Conservation (phyloP, 352 stramenopile genomes). For the Albugo candida region DNA sequence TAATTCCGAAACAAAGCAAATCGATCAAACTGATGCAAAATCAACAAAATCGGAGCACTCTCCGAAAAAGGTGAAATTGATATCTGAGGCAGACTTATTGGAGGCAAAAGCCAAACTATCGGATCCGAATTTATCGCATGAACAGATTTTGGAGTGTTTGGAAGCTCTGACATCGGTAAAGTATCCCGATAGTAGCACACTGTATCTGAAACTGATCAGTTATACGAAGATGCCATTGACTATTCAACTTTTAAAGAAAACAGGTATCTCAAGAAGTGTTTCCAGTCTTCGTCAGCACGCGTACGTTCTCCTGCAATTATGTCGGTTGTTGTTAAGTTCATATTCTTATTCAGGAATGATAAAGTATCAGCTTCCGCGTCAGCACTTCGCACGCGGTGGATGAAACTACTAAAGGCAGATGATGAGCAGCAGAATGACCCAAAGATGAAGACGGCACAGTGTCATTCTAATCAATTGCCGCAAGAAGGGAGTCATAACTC, state of each 20-base stretch:
- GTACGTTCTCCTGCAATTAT: conserved; percentile 15
- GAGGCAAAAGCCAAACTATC: conserved; percentile 35
- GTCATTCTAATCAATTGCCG: neutral
- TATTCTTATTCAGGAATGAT: conserved; percentile 8
- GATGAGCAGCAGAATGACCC: conserved; percentile 8
- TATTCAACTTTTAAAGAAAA: conserved; percentile 45
- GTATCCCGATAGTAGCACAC: too few species aligned
- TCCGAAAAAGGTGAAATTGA: too few species aligned
- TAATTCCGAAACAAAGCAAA: neutral
- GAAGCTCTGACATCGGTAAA: conserved; percentile 29
- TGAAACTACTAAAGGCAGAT: conserved; percentile 33
- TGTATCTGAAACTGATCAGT: neutral
- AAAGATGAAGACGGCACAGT: conserved; percentile 1
- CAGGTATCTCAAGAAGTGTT: conserved; percentile 35
- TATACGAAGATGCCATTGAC: conserved; percentile 29
- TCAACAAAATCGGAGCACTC: too few species aligned
- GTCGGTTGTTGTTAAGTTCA: neutral
- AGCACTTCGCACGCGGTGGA: conserved; percentile 49
- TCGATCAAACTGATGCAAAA: too few species aligned
- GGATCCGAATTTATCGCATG: conserved; percentile 26
- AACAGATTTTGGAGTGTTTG: conserved; percentile 41
- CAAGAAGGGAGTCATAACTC: conserved; percentile 1
- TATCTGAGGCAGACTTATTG: conserved; percentile 24
- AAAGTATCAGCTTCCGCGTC: conserved; percentile 51
- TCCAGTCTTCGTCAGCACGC: conserved; percentile 48